phyloP scores from a whole-genome alignment of 345 rosid genomes.

The Kandelia obovata region DNA sequence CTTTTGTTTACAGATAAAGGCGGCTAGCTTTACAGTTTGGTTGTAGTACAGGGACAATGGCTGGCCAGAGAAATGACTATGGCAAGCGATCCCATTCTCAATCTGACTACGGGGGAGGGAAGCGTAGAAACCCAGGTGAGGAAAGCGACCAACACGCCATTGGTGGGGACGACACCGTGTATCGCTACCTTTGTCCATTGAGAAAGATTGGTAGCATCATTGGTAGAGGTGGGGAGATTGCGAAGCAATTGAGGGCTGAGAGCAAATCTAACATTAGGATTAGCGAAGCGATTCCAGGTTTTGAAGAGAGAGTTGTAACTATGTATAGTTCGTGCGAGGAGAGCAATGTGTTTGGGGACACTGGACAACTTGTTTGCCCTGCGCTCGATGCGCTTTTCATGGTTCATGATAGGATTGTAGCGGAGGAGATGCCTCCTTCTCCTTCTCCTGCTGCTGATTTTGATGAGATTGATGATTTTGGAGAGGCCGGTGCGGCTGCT shows the following conservation, averaged over 20 bases:
- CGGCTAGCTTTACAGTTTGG: background rate
- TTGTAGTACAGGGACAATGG: conserved; percentile 13
- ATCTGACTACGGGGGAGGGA: conserved; percentile 33
- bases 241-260: conserved; percentile 28
- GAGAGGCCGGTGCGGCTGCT: background rate
- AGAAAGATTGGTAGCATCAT: conserved; percentile 35
- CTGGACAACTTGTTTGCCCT: conserved; percentile 24
- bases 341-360: conserved; percentile 25
- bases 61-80: conserved; percentile 32
- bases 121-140: conserved; percentile 31
- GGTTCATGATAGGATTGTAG: conserved; percentile 30
- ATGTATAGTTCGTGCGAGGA: conserved; percentile 26
- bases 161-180: conserved; percentile 30
- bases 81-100: conserved; percentile 32
- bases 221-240: conserved; percentile 34
- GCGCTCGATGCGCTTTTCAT: conserved; percentile 34
- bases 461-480: conserved; percentile 9
- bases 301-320: conserved; percentile 32
- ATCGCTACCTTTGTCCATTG: conserved; percentile 33
- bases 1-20: background rate
- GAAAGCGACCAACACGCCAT: conserved; percentile 20
- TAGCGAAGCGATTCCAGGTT: conserved; percentile 30
- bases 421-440: conserved; percentile 20
- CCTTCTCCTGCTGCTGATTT: background rate
- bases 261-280: conserved; percentile 30